phyloP scores from a whole-genome alignment of 1,284 basidiomycete species.

The Tilletia setariae region DNA sequence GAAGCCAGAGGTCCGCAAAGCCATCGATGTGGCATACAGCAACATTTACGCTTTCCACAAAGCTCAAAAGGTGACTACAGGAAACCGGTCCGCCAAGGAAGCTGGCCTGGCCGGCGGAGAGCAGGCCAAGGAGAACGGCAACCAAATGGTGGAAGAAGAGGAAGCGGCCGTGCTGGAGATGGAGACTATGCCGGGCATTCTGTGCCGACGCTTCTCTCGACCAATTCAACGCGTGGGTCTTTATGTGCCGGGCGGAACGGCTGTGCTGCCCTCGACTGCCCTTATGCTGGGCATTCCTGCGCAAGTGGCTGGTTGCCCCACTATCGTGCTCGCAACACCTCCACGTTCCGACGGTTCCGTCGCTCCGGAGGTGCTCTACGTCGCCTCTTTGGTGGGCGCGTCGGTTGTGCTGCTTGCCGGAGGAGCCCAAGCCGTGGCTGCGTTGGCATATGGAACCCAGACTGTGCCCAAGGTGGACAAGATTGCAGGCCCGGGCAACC shows the following conservation, averaged over 20 bases:
- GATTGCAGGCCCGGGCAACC: conserved; percentile 97
- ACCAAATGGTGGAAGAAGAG: conserved; percentile 58
- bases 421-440: conserved; percentile 95
- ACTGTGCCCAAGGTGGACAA: conserved; percentile 97
- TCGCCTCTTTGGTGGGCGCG: conserved; percentile 45
- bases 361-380: conserved; percentile 52
- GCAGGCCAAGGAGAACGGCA: conserved; percentile 14
- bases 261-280: conserved; percentile 91
- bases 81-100: conserved; percentile 59
- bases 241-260: conserved; percentile 96
- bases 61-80: conserved; percentile 49
- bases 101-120: conserved; percentile 21
- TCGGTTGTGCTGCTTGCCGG: conserved; percentile 62
- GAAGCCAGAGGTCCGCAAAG: conserved; percentile 62
- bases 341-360: conserved; percentile 62
- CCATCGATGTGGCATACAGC: conserved; percentile 86
- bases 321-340: conserved; percentile 91
- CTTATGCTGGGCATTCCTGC: conserved; percentile 98
- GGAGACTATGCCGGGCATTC: conserved; percentile 95
- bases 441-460: conserved; percentile 91
- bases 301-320: conserved; percentile 90
- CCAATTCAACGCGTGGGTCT: conserved; percentile 92
- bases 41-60: conserved; percentile 68
- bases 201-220: conserved; percentile 69
- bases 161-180: conserved; percentile 67